These are phyloP conservation scores for Coniochaeta sp. DNA, from an alignment of 2,329 filamentous ascomycete species.

Conservation along the genomic window DNA sequence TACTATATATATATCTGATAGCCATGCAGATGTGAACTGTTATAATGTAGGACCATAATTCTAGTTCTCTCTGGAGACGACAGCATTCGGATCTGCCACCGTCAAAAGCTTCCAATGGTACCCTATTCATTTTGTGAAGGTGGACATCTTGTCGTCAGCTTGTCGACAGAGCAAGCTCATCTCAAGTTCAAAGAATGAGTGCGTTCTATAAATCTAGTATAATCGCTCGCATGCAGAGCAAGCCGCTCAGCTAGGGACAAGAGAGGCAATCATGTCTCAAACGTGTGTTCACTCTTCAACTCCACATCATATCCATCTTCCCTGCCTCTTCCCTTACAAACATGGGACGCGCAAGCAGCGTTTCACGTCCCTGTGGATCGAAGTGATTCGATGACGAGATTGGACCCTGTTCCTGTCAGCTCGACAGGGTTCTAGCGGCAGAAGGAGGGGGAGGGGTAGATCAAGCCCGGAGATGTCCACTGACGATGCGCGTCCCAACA, in stretches of 20 bases:
- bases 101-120: no score
- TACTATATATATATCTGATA: no score
- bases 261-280: no score
- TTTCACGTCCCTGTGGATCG: background rate
- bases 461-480: background rate
- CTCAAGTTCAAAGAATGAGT: background rate
- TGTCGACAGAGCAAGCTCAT: background rate
- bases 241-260: no score
- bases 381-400: background rate
- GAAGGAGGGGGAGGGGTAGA: background rate
- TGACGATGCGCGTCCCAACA: background rate
- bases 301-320: background rate
- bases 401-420: background rate
- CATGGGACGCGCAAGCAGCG: background rate
- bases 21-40: no score
- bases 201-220: background rate
- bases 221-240: no score
- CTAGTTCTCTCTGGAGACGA: no score
- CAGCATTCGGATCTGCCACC: no score
- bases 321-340: background rate
- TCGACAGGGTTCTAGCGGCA: background rate
- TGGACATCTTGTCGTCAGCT: background rate
- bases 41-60: no score
- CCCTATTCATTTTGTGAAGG: background rate
- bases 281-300: background rate